A percentile compares a stretch with the other conserved stretches of the same genome.
Evolutionary conservation across 352 stramenopile species (phyloP).

Genomic region (Pythium coloratum): DNA sequence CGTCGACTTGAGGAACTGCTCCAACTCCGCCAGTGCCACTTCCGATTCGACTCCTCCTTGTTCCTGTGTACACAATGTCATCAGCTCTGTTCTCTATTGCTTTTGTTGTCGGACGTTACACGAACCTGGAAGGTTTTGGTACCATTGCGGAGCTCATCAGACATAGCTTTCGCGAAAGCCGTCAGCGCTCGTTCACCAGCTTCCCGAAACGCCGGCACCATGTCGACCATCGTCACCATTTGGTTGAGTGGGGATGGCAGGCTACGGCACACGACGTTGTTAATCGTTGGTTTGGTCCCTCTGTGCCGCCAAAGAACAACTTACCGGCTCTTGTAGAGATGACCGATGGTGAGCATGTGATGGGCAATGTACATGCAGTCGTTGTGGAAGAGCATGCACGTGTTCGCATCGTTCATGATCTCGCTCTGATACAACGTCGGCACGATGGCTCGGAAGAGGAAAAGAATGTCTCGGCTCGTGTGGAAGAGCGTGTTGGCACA

Average conservation of each 20-base stretch:
- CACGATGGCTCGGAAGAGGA: slow-evolving; percentile 70
- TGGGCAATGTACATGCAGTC: slow-evolving; percentile 82
- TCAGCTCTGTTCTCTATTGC: not conserved
- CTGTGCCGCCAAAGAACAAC: slow-evolving; percentile 4
- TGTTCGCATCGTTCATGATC: slow-evolving; percentile 61
- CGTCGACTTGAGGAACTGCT: slow-evolving; percentile 54
- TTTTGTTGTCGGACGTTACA: not conserved
- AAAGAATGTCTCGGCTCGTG: slow-evolving; percentile 73
- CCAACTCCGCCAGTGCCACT: slow-evolving; percentile 27
- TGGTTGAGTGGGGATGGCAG: slow-evolving; percentile 54
- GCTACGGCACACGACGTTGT: slow-evolving; percentile 20
- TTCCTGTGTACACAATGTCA: slow-evolving; percentile 1
- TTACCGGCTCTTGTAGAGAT: slow-evolving; percentile 73
- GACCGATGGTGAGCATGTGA: slow-evolving; percentile 75
- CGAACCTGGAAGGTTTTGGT: slow-evolving; percentile 45
- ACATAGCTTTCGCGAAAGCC: slow-evolving; percentile 39
- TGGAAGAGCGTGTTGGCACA: slow-evolving; percentile 72
- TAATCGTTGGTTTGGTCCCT: not conserved
- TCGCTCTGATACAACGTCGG: slow-evolving; percentile 65
- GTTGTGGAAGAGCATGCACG: slow-evolving; percentile 84
- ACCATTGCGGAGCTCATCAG: slow-evolving; percentile 44
- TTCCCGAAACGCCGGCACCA: slow-evolving; percentile 70
- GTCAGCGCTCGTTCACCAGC: slow-evolving; percentile 55
- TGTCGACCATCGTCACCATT: slow-evolving; percentile 78
- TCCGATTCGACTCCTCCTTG: slow-evolving; percentile 21